phyloP scores from a whole-genome alignment of 148 eudicot species.

The Nepenthes mirabilis region DNA sequence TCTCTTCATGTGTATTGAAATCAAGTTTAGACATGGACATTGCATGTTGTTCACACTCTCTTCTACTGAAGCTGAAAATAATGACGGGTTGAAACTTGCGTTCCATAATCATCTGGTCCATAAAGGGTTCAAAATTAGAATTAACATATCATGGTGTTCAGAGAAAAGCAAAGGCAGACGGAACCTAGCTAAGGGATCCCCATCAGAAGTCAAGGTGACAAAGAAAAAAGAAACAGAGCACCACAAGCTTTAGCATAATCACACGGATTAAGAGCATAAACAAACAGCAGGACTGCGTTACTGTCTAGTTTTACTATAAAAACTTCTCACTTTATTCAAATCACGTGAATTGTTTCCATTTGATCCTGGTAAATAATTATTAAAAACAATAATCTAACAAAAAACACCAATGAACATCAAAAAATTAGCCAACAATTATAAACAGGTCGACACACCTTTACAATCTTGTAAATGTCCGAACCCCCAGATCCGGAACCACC shows the following conservation, averaged over 20 bases:
- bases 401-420: too few species aligned
- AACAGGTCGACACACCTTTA: conserved; percentile 42
- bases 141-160: not conserved
- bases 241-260: not conserved
- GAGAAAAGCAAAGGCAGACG: too few species aligned
- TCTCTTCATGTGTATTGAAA: conserved; percentile 79
- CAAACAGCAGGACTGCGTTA: too few species aligned
- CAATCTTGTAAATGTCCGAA: conserved; percentile 92
- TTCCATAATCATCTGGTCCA: conserved; percentile 93
- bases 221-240: too few species aligned
- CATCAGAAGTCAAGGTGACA: too few species aligned
- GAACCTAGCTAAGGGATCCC: too few species aligned
- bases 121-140: not conserved
- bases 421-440: not conserved
- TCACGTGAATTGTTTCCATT: too few species aligned
- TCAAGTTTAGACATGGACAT: conserved; percentile 98
- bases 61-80: conserved; percentile 95
- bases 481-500: conserved; percentile 68
- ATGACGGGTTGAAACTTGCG: conserved; percentile 96
- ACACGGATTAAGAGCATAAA: too few species aligned
- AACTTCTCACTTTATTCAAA: too few species aligned
- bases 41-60: conserved; percentile 99
- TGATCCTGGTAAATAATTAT: too few species aligned
- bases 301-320: too few species aligned
- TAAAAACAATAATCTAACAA: too few species aligned